Base-by-base conservation (phyloP, 805 yeast genomes). In the Barnettozyma sucrosica region DNA sequence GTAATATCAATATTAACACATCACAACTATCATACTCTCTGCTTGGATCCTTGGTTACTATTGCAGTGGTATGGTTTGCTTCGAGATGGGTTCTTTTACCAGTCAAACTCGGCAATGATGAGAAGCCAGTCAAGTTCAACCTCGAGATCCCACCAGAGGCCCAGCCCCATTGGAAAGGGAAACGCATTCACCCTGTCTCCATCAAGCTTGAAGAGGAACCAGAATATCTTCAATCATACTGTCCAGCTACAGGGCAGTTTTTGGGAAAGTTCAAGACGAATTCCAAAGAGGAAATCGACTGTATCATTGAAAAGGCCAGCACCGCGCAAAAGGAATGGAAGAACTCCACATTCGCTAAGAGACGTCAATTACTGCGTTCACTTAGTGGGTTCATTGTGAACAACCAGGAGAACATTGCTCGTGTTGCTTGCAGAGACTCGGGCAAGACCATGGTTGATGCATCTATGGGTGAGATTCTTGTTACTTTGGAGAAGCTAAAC, bases 361-460 rank as follows among this genome's bases (percentile, higher is more conserved):
- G 97, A 56, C 74, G 88, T 53, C 78, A 76, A 56, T 80, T 92
- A 20, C 70, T 93, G 51, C 70, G 76, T 39, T 83, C 97, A 1
- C 71, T 93, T 46, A 75, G 79, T 52, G 77, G 83, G 49, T 90
- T 75, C 64, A 79, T 93, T 46, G 64, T 85, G 45, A 82, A 81
- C 43, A 82, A 93, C 64, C 99, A 93, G 65, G 90, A 84, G 47
- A 79, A 81, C 44, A 78, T 93, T 42, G 96, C 96, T 3, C 74
- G 95, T 41, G 85, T 93, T 8, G 97, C 98, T 0, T 93, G 98
- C 64, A 75, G 99, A 55, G 99, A 93, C 61, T 85, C 96, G 18
- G 99, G 99, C 26, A 93, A 93, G 64, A 90, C 98, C 1, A 83
- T 86, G 83, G 71, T 93, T 37, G 98, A 93, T 68, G 98, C 98